phyloP scores from a whole-genome alignment of 208 protist species.

The Leishmania martiniquensis region DNA sequence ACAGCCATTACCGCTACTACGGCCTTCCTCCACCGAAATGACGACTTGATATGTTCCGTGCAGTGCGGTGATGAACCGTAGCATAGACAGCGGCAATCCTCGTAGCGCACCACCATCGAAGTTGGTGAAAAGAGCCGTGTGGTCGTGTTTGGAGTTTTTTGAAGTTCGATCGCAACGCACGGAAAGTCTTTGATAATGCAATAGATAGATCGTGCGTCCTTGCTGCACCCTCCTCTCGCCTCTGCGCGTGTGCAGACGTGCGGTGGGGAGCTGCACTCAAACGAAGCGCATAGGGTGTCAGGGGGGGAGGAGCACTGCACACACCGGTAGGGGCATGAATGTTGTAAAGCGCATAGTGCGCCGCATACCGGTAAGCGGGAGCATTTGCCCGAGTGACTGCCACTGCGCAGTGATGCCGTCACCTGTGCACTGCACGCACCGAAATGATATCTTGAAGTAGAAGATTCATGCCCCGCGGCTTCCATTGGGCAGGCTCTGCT shows the following conservation, averaged over 20 bases:
- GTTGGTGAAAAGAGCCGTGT: neutral
- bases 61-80: neutral
- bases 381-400: neutral
- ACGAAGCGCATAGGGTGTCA: neutral
- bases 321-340: neutral
- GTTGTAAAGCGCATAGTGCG: neutral
- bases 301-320: neutral
- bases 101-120: neutral
- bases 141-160: neutral
- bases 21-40: constrained; percentile 43
- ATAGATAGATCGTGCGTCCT: neutral
- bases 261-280: neutral
- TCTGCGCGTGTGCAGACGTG: neutral
- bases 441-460: neutral
- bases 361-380: neutral
- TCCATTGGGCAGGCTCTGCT: neutral
- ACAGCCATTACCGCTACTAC: constrained; percentile 73
- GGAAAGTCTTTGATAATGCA: neutral
- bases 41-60: neutral
- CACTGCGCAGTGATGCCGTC: neutral
- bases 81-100: neutral
- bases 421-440: neutral
- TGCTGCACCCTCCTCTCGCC: too few species aligned
- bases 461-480: neutral
- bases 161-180: neutral